Base-by-base conservation (phyloP, 2,329 filamentous ascomycete species). In the Epichloe festucae region DNA sequence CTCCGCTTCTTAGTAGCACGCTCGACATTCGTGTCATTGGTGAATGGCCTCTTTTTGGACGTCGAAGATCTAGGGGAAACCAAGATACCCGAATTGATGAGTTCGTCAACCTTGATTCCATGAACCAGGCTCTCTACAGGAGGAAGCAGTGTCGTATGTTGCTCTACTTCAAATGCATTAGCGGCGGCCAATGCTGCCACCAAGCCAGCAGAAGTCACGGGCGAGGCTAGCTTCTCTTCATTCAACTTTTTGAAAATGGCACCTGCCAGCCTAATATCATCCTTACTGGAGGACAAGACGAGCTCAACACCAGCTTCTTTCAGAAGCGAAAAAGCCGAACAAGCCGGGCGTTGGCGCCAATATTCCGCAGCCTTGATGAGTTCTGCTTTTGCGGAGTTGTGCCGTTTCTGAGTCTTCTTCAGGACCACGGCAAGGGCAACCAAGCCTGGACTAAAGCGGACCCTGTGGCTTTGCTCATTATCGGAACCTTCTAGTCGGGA, bases 251-350 rank as follows among this genome's bases (percentile, higher is more conserved):
- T 76, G 67, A 97, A 97, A 7, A 93, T 84, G n/a, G 85, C 78
- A 3, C 82, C 82, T 0, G 93, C 90, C 0, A 81, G 73, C 14
- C 75, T 67, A 27, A 89, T 71, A 57, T 95, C 87, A 15, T 84
- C 76, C 1, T 74, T 64, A 46, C 83, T 78, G 6, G 83, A 78
- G 0, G 88, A 95, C 57, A 84, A 81, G 46, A 96, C 79, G 10
- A 97, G 78, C 46, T 89, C 83, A 42, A 85, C 77, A n/a, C 87
- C 91, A 7, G 90, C 89, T 51, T 89, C 87, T 53, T 83, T 82
- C 48, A 95, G 75, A 5, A 97, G 78, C 0, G 85, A 78, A n/a
- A 75, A 68, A 0, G 82, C 65, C 2, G 63, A 56, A 15, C 55
- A 57, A 5, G 60, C 56, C 68, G 56, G 71, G 58, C 82, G 84